Base-by-base conservation (phyloP, 2,329 filamentous ascomycete species). In the Epichloe bromicola region DNA sequence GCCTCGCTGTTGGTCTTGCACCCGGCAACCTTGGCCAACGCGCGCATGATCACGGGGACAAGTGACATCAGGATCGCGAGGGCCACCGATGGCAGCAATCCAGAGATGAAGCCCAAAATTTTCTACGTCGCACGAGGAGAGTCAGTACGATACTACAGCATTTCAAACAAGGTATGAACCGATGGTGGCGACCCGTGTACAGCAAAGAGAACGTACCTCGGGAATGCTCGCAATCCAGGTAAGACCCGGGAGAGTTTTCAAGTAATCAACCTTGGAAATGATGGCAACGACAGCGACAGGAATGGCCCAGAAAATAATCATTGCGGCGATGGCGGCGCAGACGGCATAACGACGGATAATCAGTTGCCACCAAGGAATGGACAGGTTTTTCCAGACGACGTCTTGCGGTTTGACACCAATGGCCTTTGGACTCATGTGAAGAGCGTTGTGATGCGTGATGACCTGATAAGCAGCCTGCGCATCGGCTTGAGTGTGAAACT, bases 391-490 rank as follows among this genome's bases (percentile, higher is more conserved):
- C 93, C 93, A 98, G 56, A 96, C 82, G 48, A 97, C 74, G 61
- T 97, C 90, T 5, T 73, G 72, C 0, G 91, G 91, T 49, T 79
- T 79, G 49, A 96, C 74, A 44, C 88, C 89, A 51, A 91, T 90
- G 61, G 83, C 88, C 33, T 88, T 83, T 46, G 89, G 88, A 20
- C 85, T 79, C 84, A 95, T 89, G 66, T 89, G 86, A 41, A 91
- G 72, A 30, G 86, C 82, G 51, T 86, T 79, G 64, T 93, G 87
- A 67, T 93, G 87, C 6, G 88, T 79, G 30, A 94, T 74, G 19
- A 81, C 83, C 67, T 96, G 90, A 67, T 78, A 95, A 23, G 91
- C 90, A 52, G 77, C 74, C 65, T 98, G 91, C 8, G 93, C 93
- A 54, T 88, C 86, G 23, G 83, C 78, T 63, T 95, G 87, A 3